Evolutionary conservation across 2,329 filamentous ascomycete species (phyloP), one percentile per base, ranked within the genome.

Genomic region (Fusarium brevicatenulatum): DNA sequence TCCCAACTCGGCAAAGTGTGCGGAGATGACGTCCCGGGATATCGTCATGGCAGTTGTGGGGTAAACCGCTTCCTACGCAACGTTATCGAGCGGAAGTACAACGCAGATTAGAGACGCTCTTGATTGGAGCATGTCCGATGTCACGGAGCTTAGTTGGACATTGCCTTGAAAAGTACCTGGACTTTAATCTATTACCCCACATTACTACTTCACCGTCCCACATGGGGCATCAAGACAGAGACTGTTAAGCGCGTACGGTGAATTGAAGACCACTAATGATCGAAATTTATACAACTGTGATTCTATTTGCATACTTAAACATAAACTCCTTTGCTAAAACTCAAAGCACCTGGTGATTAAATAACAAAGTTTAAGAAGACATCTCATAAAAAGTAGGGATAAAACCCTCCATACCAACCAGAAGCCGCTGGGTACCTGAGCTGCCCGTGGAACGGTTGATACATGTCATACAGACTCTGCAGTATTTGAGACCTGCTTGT

Each of bases 1-100:
- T 70, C 64, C 66, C 34, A 68, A 68, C 59, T 15, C 15, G 52
- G 66, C 15, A 47, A 68, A 42, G 52, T 37, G 54, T 68, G 62
- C 40, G 54, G 65, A 67, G 63, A 25, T 25, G 21, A 47, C 10
- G 62, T n/a, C 37, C 23, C 28, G 23, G 39, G 8, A 64, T 40
- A 47, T 66, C 40, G 47, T 37, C 40, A 66, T 64, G 30, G 43
- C 40, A 63, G 18, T 52, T 52, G 61, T 52, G 61, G 61, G 61
- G 61, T 63, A n/a, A 36, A 9, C 23, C 19, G 55, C 23, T 37
- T 36, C 11, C 30, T n/a, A 21, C 30, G 18, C 15, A 28, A 19
- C 36, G 21, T 42, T 30, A 42, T 42, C 21, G 13, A 9, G 19
- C 25, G 8, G 18, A 28, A 50, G 19, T 37, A 37, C 6, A 25